phyloP scores from a whole-genome alignment of 176 grass and related monocot genomes.

The Otatea glauca region DNA sequence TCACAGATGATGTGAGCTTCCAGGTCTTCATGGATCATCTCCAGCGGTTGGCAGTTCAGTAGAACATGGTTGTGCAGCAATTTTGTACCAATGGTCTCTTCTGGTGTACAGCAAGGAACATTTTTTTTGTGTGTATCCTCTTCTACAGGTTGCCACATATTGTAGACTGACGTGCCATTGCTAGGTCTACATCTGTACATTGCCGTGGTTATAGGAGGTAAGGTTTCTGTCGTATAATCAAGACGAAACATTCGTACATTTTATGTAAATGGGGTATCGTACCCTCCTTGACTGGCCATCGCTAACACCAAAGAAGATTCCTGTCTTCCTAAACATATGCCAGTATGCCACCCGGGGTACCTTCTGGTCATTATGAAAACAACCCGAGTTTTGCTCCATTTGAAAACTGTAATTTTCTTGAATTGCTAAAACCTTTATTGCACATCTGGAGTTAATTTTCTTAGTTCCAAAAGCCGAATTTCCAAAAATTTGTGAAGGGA shows the following conservation, averaged over 20 bases:
- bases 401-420: too few species aligned
- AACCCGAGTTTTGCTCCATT: too few species aligned
- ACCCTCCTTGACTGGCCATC: background rate
- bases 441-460: too few species aligned
- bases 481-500: too few species aligned
- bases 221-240: background rate
- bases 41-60: slow-evolving; percentile 76
- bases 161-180: background rate
- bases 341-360: background rate
- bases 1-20: slow-evolving; percentile 96
- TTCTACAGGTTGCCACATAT: background rate
- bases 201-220: background rate
- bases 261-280: slow-evolving; percentile 13
- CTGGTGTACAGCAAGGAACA: slow-evolving; percentile 35
- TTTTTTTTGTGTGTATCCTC: background rate
- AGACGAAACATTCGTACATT: slow-evolving; percentile 9
- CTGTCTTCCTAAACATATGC: background rate
- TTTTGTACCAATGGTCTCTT: slow-evolving; percentile 37
- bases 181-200: slow-evolving; percentile 13
- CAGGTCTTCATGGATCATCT: slow-evolving; percentile 97
- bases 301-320: background rate
- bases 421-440: too few species aligned
- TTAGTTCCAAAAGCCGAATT: too few species aligned
- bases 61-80: slow-evolving; percentile 30
- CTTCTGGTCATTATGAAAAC: too few species aligned